These are phyloP conservation scores for Pichia sp. DNA, from an alignment of 1,139 yeast genomes.

Conservation along the genomic window DNA sequence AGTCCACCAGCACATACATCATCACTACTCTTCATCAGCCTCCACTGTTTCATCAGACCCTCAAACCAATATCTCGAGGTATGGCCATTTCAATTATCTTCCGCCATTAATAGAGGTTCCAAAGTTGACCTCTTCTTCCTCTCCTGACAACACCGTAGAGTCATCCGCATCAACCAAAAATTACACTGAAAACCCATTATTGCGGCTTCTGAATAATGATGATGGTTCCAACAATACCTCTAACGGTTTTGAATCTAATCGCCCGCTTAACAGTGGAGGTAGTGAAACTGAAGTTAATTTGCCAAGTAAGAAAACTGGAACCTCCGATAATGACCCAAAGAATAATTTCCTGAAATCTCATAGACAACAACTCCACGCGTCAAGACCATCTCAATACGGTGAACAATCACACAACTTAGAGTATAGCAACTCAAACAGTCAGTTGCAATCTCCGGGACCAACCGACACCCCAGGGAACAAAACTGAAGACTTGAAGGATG, in stretches of 20 bases:
- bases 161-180: constrained; percentile 27
- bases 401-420: constrained; percentile 2
- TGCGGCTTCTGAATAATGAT: constrained; percentile 38
- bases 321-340: neutral
- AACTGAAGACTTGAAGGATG: neutral
- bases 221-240: constrained; percentile 2
- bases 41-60: constrained; percentile 41
- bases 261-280: neutral
- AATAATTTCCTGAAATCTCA: constrained; percentile 12
- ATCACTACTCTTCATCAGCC: constrained; percentile 49
- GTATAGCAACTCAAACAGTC: neutral
- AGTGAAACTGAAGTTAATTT: neutral
- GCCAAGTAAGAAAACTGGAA: neutral
- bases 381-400: neutral
- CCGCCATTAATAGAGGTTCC: constrained; percentile 73
- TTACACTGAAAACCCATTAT: constrained; percentile 40
- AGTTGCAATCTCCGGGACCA: neutral
- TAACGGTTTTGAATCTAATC: neutral
- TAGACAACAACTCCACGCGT: constrained; percentile 17
- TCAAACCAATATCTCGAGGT: constrained; percentile 54
- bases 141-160: constrained; percentile 33
- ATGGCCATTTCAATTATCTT: constrained; percentile 66
- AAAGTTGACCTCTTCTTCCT: constrained; percentile 55
- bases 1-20: constrained; percentile 82
- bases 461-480: neutral